Evolutionary conservation across 164 flowering plant species (phyloP), one percentile per base, ranked within the genome.

Genomic region (Warburgia ugandensis): DNA sequence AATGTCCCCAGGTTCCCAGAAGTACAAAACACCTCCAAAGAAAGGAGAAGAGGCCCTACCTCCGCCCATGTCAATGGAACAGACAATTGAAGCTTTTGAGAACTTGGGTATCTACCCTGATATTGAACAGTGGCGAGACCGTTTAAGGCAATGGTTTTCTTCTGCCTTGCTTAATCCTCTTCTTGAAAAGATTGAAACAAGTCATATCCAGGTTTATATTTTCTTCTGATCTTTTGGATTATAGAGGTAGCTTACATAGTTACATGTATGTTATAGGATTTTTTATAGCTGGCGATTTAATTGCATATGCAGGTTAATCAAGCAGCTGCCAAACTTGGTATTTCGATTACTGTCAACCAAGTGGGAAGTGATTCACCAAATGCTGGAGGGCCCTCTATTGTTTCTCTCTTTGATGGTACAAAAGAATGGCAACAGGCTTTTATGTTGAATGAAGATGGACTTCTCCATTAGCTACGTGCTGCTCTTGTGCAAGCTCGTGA

Each of bases 131-230:
- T 91, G 98, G 98, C 77, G 94, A 13, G 98, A 87, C 49, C 65
- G 67, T 50, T 83, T 91, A 29, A 78, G 98, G 65, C 98, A 91
- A 65, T 91, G 98, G 96, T 78, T 88, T 77, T 87, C 98, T 37
- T 82, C 78, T 2, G 77, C 71, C 62, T 43, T 91, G 66, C 72
- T 91, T n/a, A 81, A 77, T 46, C 98, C 98, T 53, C 73, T 88
- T 2, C 75, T 88, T 48, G 57, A 71, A 54, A 88, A 85, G 71
- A 81, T 92, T 50, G 94, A 83, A 54, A 78, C 73, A 46, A 81
- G 91, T 70, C 98, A 92, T 65, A 50, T 69, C 52, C 84, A 83
- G 96, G 97, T 91, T 31, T 31, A 7, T 8, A 31, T 23, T 43
- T 20, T 19, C 19, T 44, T 10, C n/a, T n/a, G n/a, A n/a, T n/a